These are phyloP conservation scores for Trichoderma sp. DNA, from an alignment of 2,329 filamentous ascomycete genomes.

Conservation along the genomic window DNA sequence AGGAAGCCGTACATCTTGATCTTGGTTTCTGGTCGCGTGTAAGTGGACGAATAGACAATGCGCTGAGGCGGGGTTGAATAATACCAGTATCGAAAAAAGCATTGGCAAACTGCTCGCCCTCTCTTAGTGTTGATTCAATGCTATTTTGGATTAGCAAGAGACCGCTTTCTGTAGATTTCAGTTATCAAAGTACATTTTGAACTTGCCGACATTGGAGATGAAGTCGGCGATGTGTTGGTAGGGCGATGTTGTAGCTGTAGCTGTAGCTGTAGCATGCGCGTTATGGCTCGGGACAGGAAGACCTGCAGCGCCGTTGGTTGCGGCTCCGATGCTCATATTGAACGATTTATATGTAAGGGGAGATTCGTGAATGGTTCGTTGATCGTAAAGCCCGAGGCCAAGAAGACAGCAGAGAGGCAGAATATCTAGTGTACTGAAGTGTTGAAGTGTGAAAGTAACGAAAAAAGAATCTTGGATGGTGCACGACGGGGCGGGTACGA, in stretches of 20 bases:
- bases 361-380: background rate
- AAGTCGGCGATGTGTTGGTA: background rate
- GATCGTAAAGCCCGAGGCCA: background rate
- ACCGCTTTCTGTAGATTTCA: accelerated
- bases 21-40: conserved; percentile 25
- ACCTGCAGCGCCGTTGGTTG: background rate
- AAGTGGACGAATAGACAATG: background rate
- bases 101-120: conserved; percentile 42
- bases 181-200: background rate
- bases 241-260: background rate
- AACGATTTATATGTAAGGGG: background rate
- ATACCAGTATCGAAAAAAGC: conserved; percentile 68
- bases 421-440: background rate
- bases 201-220: background rate
- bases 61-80: background rate
- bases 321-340: background rate
- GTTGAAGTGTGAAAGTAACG: background rate
- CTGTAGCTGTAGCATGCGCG: background rate
- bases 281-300: background rate
- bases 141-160: background rate
- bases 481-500: background rate
- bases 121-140: conserved; percentile 23
- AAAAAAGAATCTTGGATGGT: background rate
- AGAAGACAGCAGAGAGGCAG: background rate
- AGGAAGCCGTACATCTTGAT: conserved; percentile 23